Conservation (phyloP, 805 yeast species). For the Kazachstania martiniae region DNA sequence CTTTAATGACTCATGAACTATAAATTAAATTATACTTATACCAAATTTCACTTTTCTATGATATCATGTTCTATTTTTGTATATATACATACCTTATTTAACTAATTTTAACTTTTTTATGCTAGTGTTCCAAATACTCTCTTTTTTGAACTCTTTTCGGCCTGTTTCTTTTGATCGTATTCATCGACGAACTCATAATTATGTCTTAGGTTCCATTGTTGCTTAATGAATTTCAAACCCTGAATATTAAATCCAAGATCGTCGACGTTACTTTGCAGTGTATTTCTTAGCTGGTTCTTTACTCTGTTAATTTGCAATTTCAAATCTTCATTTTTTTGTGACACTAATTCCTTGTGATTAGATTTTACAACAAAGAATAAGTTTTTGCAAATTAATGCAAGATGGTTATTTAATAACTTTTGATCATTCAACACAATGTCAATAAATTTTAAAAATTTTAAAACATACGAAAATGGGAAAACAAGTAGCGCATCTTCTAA, state of each 20-base stretch:
- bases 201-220: slow-evolving; percentile 73
- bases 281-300: slow-evolving; percentile 47
- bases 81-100: too few species aligned
- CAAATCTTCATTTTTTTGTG: slow-evolving; percentile 52
- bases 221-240: slow-evolving; percentile 63
- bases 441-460: slow-evolving; percentile 60
- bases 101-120: slow-evolving; percentile 5
- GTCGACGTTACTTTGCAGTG: slow-evolving; percentile 40
- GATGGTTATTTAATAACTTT: slow-evolving; percentile 36
- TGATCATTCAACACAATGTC: slow-evolving; percentile 57
- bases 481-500: slow-evolving; percentile 88
- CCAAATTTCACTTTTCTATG: too few species aligned
- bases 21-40: too few species aligned
- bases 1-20: too few species aligned
- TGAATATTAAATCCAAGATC: slow-evolving; percentile 77
- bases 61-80: background rate
- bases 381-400: slow-evolving; percentile 61
- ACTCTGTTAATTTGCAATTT: slow-evolving; percentile 57
- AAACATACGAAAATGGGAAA: slow-evolving; percentile 76
- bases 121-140: slow-evolving; percentile 55
- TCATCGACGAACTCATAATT: slow-evolving; percentile 64
- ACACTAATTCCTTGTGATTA: slow-evolving; percentile 70
- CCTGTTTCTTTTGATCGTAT: slow-evolving; percentile 41
- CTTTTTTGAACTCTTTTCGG: slow-evolving; percentile 51
- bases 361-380: slow-evolving; percentile 62